phyloP scores from a whole-genome alignment of 768 basidiomycete species.

The Leccinum incarnatum region DNA sequence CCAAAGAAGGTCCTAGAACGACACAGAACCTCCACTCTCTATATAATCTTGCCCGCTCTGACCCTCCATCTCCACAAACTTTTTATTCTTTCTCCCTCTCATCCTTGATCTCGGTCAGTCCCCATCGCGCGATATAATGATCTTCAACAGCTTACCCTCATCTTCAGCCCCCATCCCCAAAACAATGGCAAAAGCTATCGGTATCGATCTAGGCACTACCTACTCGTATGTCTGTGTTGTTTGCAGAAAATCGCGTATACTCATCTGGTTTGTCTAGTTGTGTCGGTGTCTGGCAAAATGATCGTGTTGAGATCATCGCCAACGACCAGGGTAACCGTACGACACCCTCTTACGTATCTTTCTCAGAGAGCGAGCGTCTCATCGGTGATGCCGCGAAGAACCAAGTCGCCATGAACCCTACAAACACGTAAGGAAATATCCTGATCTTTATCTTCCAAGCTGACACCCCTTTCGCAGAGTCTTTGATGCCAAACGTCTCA shows the following conservation, averaged over 20 bases:
- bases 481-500: conserved; percentile 98
- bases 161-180: conserved; percentile 8
- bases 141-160: conserved; percentile 7
- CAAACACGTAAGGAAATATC: conserved; percentile 60
- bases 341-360: conserved; percentile 94
- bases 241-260: not conserved
- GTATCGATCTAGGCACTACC: conserved; percentile 90
- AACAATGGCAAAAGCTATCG: conserved; percentile 75
- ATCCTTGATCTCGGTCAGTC: conserved; percentile 20
- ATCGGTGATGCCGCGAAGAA: conserved; percentile 99
- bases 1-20: conserved; percentile 35
- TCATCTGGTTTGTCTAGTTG: conserved; percentile 52
- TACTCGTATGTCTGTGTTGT: conserved; percentile 64
- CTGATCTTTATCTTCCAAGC: not conserved
- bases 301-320: conserved; percentile 98
- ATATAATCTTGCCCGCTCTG: conserved; percentile 25
- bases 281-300: conserved; percentile 99
- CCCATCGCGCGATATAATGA: not conserved
- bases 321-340: conserved; percentile 95
- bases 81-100: conserved; percentile 9
- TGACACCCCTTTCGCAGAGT: conserved; percentile 50
- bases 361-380: conserved; percentile 92
- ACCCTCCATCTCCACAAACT: conserved; percentile 10
- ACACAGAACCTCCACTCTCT: conserved; percentile 27
- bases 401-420: conserved; percentile 97